Base-by-base conservation (phyloP, 441 rosid species). In the Flueggea neowawraea region DNA sequence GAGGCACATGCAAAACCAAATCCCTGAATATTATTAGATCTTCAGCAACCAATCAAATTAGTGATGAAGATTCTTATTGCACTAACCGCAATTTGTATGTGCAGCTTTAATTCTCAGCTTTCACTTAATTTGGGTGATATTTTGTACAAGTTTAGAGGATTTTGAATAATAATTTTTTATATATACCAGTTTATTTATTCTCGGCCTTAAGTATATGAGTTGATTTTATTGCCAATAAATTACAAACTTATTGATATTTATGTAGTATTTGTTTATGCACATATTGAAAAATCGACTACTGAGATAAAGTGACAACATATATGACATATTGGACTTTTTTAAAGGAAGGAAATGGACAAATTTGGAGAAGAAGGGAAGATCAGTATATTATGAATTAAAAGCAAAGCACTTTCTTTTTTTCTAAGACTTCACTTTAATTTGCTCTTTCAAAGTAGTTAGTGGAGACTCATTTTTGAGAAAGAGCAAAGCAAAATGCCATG, bases 401-500 rank as follows among this genome's bases (percentile, higher is more conserved):
- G 54, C 58, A 64, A 73, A 64, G 67, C 64, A 31, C 58, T 28
- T 45, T 47, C 47, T 36, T n/a, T 52, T 52, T 58, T 55, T 54
- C 31, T 56, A 11, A 43, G 63, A 51, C 58, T 70, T 69, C 14
- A 47, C n/a, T 14, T 10, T 51, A 16, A 45, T 73, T 71, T 75
- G 72, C 59, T 56, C 63, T 68, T 41, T 53, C 32, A 28, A 56
- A 32, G 57, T 47, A 57, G 52, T 47, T 43, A n/a, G 53, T 58
- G 61, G 69, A 45, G 65, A 16, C 73, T 65, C 74, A 51, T 32
- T 55, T 57, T 71, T 43, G 8, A 6, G 51, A 52, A 58, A 70
- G 69, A 47, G n/a, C 50, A 68, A 64, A 63, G 59, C 54, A 65
- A 82, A 66, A 88, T 90, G 96, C 88, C 60, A 88, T 88, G 87